Conservation (phyloP, 1,284 basidiomycete species). For the Rhodotorula sp. region DNA sequence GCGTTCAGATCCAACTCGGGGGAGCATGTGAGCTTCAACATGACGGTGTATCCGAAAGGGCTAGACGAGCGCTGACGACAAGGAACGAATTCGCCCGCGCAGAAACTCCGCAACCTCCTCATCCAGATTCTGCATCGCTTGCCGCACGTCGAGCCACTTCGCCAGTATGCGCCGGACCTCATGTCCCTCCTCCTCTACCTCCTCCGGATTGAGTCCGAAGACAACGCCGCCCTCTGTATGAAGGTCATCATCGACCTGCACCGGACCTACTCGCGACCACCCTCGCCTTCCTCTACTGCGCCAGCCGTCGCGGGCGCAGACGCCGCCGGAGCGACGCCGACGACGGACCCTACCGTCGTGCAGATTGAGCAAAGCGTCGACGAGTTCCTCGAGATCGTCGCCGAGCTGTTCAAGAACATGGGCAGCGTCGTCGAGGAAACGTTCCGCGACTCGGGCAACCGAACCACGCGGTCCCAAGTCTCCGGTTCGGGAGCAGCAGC, state of each 20-base stretch:
- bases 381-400: conserved; percentile 72
- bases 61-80: neutral
- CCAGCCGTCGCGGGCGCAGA: conserved; percentile 18
- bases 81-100: neutral
- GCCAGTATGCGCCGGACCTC: conserved; percentile 67
- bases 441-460: conserved; percentile 55
- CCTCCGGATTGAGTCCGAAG: conserved; percentile 90
- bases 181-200: conserved; percentile 73
- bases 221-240: conserved; percentile 86
- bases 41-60: no score
- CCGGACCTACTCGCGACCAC: conserved; percentile 49
- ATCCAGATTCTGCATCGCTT: conserved; percentile 86
- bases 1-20: conserved; percentile 72
- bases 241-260: conserved; percentile 82
- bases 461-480: conserved; percentile 1
- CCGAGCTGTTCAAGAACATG: conserved; percentile 76
- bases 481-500: conserved; percentile 7
- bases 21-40: conserved; percentile 59
- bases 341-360: conserved; percentile 28
- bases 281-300: conserved; percentile 8
- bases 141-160: conserved; percentile 74
- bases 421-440: conserved; percentile 70
- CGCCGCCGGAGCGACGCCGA: conserved; percentile 47
- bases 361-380: conserved; percentile 69
- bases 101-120: conserved; percentile 77